Base-by-base conservation (phyloP, 1,284 basidiomycete species). In the Kwoniella shivajii region DNA sequence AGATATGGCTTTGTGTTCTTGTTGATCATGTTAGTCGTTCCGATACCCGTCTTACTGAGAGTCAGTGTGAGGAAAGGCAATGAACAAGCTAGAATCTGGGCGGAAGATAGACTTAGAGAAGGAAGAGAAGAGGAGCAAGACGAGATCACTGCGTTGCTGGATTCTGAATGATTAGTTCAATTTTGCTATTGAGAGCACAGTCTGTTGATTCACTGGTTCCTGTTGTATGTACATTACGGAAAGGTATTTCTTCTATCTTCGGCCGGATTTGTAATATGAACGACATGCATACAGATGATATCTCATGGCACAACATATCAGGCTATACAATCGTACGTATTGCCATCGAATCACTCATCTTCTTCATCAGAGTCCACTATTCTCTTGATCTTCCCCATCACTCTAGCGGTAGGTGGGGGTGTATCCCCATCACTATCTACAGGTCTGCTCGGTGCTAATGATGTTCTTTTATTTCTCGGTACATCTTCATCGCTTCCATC, bases 1-100 rank as follows among this genome's bases (percentile, higher is more conserved):
- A 87, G 92, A 18, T 88, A 88, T 61, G 87, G 87, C 1, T 96
- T 96, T 75, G 85, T 91, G 72, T 92, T 96, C 80, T 83, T 96
- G 20, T 80, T 89, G 2, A 64, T 80, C 45, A 89, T 95, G 86
- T 81, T 96, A 11, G 86, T 88, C 80, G 61, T 84, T 0, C 88
- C 91, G 0, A 78, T 94, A 4, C 93, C 92, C 0, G 78, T 94
- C 0, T 80, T 96, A 14, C 65, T 81, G 61, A 79, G 79, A 11
- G 88, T 94, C 3, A 82, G 91, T 68, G 81, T 90, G 6, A 84
- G 85, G 42, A 71, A 71, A 31, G 91, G 92, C 0, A 78, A 84
- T 60, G 78, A 79, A 54, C 88, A 91, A 64, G 90, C 72, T 16
- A 42, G 29, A 10, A 38, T 16, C 9, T 76, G 71, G 71, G 45